These are phyloP conservation scores for Thalassiosira allenii DNA, from an alignment of 352 stramenopile genomes.

Conservation along the genomic window DNA sequence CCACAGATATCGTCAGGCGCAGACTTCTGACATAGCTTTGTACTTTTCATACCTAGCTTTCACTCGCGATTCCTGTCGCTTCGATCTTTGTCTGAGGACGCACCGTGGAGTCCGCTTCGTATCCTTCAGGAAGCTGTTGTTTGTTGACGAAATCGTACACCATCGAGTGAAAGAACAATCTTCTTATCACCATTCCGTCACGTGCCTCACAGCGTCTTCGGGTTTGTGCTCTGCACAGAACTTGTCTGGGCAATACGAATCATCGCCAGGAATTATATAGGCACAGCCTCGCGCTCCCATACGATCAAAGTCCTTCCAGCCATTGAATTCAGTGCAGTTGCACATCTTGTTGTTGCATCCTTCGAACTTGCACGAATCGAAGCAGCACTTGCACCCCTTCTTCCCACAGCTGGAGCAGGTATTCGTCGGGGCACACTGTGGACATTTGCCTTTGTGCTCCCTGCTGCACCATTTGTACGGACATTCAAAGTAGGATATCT, in stretches of 20 bases:
- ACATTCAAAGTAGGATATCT: slow-evolving; percentile 22
- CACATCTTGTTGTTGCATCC: slow-evolving; percentile 2
- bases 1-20: no score
- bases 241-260: no score
- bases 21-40: no score
- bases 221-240: no score
- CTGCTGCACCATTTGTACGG: not conserved
- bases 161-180: no score
- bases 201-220: not conserved
- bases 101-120: no score
- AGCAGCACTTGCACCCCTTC: slow-evolving; percentile 9
- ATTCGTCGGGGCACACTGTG: not conserved
- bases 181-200: slow-evolving; percentile 3
- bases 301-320: slow-evolving; percentile 8
- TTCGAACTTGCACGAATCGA: not conserved
- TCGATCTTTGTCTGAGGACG: no score
- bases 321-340: slow-evolving; percentile 15
- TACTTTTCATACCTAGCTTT: no score
- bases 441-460: slow-evolving; percentile 2
- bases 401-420: slow-evolving; percentile 7
- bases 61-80: no score
- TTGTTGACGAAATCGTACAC: no score
- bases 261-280: not conserved
- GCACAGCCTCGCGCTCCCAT: slow-evolving; percentile 1
- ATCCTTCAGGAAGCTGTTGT: no score